Conservation (phyloP, 208 protist genomes). For the Acanthamoeba sp. region DNA sequence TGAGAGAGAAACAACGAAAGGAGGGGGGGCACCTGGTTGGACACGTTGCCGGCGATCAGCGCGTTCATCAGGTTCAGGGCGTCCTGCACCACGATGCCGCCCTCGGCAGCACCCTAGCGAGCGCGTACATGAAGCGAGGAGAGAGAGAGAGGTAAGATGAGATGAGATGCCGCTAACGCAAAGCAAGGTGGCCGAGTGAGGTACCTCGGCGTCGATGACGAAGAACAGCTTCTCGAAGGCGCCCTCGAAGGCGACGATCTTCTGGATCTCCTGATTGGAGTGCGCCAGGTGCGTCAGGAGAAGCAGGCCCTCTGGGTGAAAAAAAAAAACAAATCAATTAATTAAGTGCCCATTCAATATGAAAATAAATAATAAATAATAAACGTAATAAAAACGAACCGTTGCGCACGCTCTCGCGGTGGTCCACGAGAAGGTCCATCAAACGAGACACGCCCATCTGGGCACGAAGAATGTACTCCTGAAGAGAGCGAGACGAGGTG, state of each 20-base stretch:
- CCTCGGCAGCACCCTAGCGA: conserved; percentile 3
- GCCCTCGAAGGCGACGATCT: conserved; percentile 27
- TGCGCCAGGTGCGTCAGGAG: background rate
- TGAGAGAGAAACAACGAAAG: too few species aligned
- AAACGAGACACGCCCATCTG: conserved; percentile 5
- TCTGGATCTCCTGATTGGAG: conserved; percentile 30
- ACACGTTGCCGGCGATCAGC: conserved; percentile 17
- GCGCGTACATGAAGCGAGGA: background rate
- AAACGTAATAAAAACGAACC: background rate
- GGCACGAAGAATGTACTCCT: conserved; percentile 1
- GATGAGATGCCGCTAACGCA: background rate
- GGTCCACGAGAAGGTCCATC: conserved; percentile 10
- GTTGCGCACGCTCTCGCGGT: conserved; percentile 18
- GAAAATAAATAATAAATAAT: background rate
- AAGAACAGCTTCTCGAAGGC: conserved; percentile 31
- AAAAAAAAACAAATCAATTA: background rate
- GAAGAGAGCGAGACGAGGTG: background rate
- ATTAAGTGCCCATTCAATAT: too few species aligned
- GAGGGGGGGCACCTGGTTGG: background rate
- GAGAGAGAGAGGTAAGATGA: too few species aligned
- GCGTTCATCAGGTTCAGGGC: background rate
- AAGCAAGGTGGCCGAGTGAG: background rate
- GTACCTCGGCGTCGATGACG: background rate
- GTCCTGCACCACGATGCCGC: conserved; percentile 45
- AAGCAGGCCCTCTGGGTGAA: background rate